phyloP scores from a whole-genome alignment of 345 rosid genomes.

The Eucalyptus victrix region DNA sequence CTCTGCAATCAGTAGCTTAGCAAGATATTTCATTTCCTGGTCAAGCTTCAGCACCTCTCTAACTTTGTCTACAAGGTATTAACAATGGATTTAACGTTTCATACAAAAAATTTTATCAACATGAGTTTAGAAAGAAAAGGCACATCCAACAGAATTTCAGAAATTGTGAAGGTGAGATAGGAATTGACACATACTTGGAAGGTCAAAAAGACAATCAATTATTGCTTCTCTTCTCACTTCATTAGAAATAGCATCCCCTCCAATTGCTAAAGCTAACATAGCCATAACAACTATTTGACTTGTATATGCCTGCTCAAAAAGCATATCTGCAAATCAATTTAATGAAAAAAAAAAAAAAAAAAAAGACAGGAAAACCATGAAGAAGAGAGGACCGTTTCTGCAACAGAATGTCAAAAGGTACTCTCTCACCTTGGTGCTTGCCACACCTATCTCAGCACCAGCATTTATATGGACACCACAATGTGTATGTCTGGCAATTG shows the following conservation, averaged over 20 bases:
- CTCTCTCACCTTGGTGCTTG: constrained; percentile 77
- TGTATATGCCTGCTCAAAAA: constrained; percentile 63
- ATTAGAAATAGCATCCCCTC: constrained; percentile 72
- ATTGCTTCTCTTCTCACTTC: constrained; percentile 71
- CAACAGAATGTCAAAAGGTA: neutral
- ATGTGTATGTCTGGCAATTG: constrained; percentile 79
- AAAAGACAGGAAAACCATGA: neutral
- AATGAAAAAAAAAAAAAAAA: neutral
- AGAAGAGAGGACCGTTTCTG: neutral
- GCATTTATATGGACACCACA: constrained; percentile 96
- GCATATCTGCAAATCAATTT: neutral
- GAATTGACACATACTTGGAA: constrained; percentile 46
- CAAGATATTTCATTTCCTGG: constrained; percentile 73
- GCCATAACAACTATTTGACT: constrained; percentile 97
- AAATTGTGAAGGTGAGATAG: neutral
- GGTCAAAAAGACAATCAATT: constrained; percentile 76
- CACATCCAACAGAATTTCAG: neutral
- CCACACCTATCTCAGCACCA: constrained; percentile 95
- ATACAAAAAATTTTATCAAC: neutral
- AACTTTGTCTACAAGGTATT: constrained; percentile 45
- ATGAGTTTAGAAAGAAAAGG: neutral
- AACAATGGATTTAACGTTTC: neutral
- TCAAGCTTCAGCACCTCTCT: constrained; percentile 88
- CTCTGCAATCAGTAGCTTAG: constrained; percentile 59
- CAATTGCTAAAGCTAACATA: constrained; percentile 89